Evolutionary conservation across 129 eudicot genomes (phyloP).

Genomic region (Flaveria trinervia): DNA sequence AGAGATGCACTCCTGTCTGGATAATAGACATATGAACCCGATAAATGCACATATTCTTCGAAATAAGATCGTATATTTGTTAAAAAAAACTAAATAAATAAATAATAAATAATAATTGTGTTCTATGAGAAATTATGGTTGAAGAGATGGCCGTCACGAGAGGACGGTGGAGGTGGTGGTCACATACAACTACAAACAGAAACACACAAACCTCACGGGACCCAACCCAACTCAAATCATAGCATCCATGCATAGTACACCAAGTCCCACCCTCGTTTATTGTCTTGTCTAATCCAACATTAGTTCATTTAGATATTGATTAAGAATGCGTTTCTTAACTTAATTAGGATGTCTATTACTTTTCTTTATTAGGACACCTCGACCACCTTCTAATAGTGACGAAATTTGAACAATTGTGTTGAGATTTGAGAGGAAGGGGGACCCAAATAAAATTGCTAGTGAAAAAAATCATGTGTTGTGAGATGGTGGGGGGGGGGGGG

Average conservation of each 20-base stretch:
- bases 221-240: slow-evolving; percentile 32
- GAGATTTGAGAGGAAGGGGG: too few relatives aligned
- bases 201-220: slow-evolving; percentile 35
- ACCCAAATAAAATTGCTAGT: too few relatives aligned
- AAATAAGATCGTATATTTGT: too few relatives aligned
- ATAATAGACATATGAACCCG: too few relatives aligned
- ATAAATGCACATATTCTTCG: too few relatives aligned
- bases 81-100: neutral
- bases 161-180: slow-evolving; percentile 26
- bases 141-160: slow-evolving; percentile 27
- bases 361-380: too few relatives aligned
- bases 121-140: slow-evolving; percentile 2
- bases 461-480: too few relatives aligned
- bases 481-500: too few relatives aligned
- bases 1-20: too few relatives aligned
- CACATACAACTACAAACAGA: slow-evolving; percentile 4
- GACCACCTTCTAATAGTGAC: too few relatives aligned
- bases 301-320: neutral
- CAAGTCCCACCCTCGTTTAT: slow-evolving; percentile 20
- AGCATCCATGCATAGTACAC: slow-evolving; percentile 23
- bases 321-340: neutral
- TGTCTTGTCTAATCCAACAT: slow-evolving; percentile 14
- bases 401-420: too few relatives aligned
- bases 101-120: neutral
- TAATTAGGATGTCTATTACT: too few relatives aligned